phyloP scores from a whole-genome alignment of 2,329 filamentous ascomycete species.

The Penicillium verrucosum region DNA sequence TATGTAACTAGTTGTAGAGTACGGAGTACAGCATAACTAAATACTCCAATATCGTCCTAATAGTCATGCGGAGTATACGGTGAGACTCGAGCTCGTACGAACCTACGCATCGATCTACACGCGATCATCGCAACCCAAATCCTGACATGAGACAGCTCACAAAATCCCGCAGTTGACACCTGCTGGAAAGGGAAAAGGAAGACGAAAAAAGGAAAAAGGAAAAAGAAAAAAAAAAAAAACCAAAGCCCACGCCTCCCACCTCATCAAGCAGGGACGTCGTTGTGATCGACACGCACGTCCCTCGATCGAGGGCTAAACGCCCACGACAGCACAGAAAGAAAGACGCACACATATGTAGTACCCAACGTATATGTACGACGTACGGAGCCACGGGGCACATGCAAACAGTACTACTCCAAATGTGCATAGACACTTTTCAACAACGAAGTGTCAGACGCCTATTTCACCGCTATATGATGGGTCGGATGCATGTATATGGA shows the following conservation, averaged over 20 bases:
- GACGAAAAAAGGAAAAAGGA: too few relatives aligned
- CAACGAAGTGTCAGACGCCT: background rate
- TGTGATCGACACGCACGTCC: background rate
- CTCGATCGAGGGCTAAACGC: background rate
- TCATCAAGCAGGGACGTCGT: background rate
- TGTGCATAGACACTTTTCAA: background rate
- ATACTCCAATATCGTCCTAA: background rate
- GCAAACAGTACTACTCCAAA: background rate
- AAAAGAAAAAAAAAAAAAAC: background rate
- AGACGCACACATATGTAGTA: background rate
- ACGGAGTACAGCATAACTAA: background rate
- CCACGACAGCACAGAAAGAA: background rate
- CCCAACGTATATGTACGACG: background rate
- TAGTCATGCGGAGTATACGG: background rate
- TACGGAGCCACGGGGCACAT: background rate
- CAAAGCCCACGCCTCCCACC: background rate
- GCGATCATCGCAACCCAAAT: constrained; percentile 14
- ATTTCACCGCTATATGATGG: constrained; percentile 35
- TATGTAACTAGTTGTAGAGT: background rate
- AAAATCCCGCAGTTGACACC: constrained; percentile 16
- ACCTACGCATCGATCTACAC: background rate
- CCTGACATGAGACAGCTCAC: constrained; percentile 26
- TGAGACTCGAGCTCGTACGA: background rate
- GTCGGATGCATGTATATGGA: constrained; percentile 14
- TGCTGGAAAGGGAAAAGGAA: background rate